Base-by-base conservation (phyloP, 805 yeast species). In the Candida pini region DNA sequence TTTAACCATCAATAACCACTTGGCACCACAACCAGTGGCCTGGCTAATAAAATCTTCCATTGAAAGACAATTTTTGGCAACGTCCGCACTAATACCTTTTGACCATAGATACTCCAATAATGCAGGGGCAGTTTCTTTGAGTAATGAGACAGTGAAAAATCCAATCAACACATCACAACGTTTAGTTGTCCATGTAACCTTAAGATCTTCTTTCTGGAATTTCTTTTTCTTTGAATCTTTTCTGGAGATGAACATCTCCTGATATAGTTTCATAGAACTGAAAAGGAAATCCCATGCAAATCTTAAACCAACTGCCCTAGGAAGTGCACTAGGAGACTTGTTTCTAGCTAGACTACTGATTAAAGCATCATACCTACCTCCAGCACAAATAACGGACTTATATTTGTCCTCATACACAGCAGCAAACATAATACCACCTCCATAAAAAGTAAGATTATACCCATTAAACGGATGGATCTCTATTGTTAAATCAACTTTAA, bases 321-420 rank as follows among this genome's bases (percentile, higher is more conserved):
- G 67, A 32, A 71, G 47, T 4, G 50, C 39, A 5, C 43, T 37
- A 1, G 55, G 43, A 9, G 54, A 41, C 32, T 57, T 60, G 29
- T 59, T 54, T 44, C 84, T 77, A 0, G 90, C 73, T 40, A 87
- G 69, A 13, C 78, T 68, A 3, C 75, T 64, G 10, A 88, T 73
- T 44, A 92, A 66, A 15, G 68, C 64, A 49, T 90, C 97, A 53
- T 88, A 92, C 36, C 99, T 66, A 3, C 99, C 99, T 29, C 99
- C 99, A 0, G 92, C 90, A 12, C 92, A 92, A 26, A 92, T 64
- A 21, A 81, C 66, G 5, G 63, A 45, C 37, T 51, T 64, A 54
- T 42, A 51, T 47, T 68, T 77, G 4, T 77, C 80, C 35, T 85
- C 82, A 43, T 77, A 73, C 2, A 87, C 73, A 0, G 84, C 86